These are phyloP conservation scores for Conticribra guillardii DNA, from an alignment of 108 stramenopile genomes.

Conservation along the genomic window DNA sequence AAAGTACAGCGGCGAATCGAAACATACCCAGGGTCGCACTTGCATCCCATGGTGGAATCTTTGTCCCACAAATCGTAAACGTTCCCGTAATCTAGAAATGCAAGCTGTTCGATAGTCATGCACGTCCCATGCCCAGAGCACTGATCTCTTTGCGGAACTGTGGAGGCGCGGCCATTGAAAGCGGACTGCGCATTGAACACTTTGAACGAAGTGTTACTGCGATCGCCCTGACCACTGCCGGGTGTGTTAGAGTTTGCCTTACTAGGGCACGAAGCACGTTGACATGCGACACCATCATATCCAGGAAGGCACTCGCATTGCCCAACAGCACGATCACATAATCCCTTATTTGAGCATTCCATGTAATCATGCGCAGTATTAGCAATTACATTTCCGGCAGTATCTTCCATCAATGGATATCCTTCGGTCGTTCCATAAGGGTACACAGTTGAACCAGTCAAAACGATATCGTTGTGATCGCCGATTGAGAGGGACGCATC, in stretches of 20 bases:
- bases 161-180: conserved; percentile 40
- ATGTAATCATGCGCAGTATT: conserved; percentile 73
- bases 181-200: conserved; percentile 44
- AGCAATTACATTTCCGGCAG: conserved; percentile 38
- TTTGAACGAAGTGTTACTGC: conserved; percentile 40
- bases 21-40: conserved; percentile 71
- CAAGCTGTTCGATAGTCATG: conserved; percentile 64
- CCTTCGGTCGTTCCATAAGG: conserved; percentile 74
- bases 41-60: conserved; percentile 68
- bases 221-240: conserved; percentile 22
- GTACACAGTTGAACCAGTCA: conserved; percentile 61
- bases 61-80: conserved; percentile 76
- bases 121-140: conserved; percentile 81
- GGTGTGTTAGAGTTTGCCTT: conserved; percentile 47
- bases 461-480: conserved; percentile 27
- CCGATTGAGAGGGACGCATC: conserved; percentile 46
- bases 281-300: conserved; percentile 85
- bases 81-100: conserved; percentile 66
- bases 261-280: conserved; percentile 77
- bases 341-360: conserved; percentile 86
- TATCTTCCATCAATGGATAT: conserved; percentile 64
- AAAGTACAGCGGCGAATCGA: no score
- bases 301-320: conserved; percentile 83
- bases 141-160: conserved; percentile 24
- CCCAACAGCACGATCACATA: conserved; percentile 75